phyloP scores from a whole-genome alignment of 2,329 filamentous ascomycete species.

The Trichophyton simii region DNA sequence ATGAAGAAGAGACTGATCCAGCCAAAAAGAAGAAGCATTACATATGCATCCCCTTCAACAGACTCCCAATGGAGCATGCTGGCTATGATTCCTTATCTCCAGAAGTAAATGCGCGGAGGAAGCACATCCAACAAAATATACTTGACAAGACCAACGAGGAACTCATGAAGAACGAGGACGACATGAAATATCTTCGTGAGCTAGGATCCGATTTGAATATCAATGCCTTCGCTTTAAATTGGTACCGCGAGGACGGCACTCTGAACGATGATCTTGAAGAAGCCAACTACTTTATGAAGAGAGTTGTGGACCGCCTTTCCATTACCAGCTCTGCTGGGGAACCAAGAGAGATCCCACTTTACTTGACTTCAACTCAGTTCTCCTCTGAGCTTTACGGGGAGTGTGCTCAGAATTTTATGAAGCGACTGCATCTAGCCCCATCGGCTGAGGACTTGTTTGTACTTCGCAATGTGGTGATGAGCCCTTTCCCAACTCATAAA shows the following conservation, averaged over 20 bases:
- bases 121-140: neutral
- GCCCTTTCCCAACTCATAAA: too few species aligned
- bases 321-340: slow-evolving; percentile 15
- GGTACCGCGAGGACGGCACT: slow-evolving; percentile 28
- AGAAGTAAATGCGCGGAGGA: neutral
- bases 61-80: neutral
- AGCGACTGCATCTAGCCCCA: too few species aligned
- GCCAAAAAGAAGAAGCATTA: neutral
- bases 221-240: slow-evolving; percentile 18
- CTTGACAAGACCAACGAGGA: neutral
- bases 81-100: too few species aligned
- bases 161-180: neutral
- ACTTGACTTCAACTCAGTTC: too few species aligned
- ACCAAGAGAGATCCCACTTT: neutral
- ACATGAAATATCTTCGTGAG: neutral
- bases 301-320: slow-evolving; percentile 33
- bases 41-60: neutral
- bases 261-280: slow-evolving; percentile 37
- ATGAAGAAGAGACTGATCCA: neutral
- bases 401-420: too few species aligned
- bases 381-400: too few species aligned
- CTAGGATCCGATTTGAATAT: neutral
- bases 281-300: slow-evolving; percentile 38
- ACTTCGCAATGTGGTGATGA: too few species aligned
- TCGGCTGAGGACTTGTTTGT: too few species aligned